Evolutionary conservation across 2,329 filamentous ascomycete species (phyloP).

Genomic region (Fusarium poae): DNA sequence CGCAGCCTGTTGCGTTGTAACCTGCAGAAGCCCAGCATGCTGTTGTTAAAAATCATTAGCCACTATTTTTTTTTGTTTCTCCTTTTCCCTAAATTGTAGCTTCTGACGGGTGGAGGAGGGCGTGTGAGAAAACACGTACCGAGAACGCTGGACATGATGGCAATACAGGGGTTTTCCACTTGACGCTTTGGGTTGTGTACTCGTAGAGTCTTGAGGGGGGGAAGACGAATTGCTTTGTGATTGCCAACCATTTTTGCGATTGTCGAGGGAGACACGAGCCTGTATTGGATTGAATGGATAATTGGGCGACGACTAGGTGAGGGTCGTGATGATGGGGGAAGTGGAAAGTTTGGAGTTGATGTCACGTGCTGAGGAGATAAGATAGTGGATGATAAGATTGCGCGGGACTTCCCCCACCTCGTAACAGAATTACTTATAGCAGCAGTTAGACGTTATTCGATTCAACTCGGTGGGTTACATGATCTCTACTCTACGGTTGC

Average conservation of each 20-base stretch:
- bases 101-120: too few species aligned
- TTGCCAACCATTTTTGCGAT: constrained; percentile 57
- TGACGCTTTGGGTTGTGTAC: constrained; percentile 66
- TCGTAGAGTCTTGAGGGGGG: constrained; percentile 67
- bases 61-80: background rate
- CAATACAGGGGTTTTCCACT: constrained; percentile 66
- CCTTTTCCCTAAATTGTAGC: too few species aligned
- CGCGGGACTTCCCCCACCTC: too few species aligned
- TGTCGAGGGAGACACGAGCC: background rate
- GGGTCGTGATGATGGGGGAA: constrained; percentile 22
- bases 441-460: too few species aligned
- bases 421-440: too few species aligned
- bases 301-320: constrained; percentile 4
- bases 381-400: constrained; percentile 1
- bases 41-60: constrained; percentile 52
- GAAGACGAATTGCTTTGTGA: constrained; percentile 68
- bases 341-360: constrained; percentile 40
- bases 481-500: too few species aligned
- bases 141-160: constrained; percentile 69
- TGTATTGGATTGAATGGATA: background rate
- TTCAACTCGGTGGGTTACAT: too few species aligned
- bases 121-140: constrained; percentile 54
- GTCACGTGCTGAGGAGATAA: constrained; percentile 44
- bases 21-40: constrained; percentile 88
- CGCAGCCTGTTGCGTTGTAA: constrained; percentile 72